phyloP scores from a whole-genome alignment of 2,329 filamentous ascomycete species.

The Colletotrichum kahawae region DNA sequence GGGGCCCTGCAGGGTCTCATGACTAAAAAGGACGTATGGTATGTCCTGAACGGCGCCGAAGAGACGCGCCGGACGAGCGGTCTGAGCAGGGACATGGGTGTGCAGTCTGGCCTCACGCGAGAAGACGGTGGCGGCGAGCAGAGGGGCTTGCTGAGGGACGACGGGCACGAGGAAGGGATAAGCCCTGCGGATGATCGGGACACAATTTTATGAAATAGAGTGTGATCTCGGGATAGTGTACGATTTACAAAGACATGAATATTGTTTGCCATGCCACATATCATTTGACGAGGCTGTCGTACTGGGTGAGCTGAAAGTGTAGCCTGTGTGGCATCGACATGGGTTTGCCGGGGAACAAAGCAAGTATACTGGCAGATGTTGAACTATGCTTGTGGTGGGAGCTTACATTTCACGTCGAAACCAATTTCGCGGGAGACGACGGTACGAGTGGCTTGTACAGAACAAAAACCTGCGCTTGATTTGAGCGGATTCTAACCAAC shows the following conservation, averaged over 20 bases:
- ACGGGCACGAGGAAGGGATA: slow-evolving; percentile 36
- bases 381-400: not conserved
- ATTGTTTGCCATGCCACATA: not conserved
- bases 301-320: not conserved
- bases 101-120: slow-evolving; percentile 40
- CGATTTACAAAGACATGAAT: not conserved
- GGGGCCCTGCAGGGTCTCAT: slow-evolving; percentile 83
- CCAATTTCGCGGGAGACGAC: too few species aligned
- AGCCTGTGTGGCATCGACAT: not conserved
- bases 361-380: not conserved
- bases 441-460: too few species aligned
- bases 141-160: slow-evolving; percentile 44
- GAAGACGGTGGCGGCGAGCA: slow-evolving; percentile 46
- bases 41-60: slow-evolving; percentile 81
- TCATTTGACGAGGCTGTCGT: not conserved
- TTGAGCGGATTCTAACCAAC: not conserved
- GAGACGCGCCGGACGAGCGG: slow-evolving; percentile 55
- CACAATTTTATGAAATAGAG: slow-evolving; percentile 20
- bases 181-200: slow-evolving; percentile 24
- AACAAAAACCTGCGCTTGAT: too few species aligned
- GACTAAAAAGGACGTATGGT: slow-evolving; percentile 98
- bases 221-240: not conserved
- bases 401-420: too few species aligned
- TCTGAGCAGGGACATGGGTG: slow-evolving; percentile 27
- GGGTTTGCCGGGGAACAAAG: not conserved